Base-by-base conservation (phyloP, 352 stramenopile species). In the Globisporangium nagaii region DNA sequence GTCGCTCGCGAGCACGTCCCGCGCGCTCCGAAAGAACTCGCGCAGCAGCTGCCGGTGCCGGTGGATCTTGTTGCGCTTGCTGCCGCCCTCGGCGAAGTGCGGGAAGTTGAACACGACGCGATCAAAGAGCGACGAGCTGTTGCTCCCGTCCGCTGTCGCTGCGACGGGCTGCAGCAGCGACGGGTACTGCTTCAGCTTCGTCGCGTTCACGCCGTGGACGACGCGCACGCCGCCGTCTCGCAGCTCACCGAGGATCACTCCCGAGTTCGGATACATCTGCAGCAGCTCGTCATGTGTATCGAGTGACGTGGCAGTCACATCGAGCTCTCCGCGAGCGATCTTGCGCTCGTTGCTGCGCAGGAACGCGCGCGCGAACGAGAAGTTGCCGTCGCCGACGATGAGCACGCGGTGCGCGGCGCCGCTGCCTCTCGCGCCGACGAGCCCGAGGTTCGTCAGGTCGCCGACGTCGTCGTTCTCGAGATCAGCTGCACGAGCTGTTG, bases 61-160 rank as follows among this genome's bases (percentile, higher is more conserved):
- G 59, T 91, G 72, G 53, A 93, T 91, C 60, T 93, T 93, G 75
- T 90, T 92, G 52, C 77, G 72, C 58, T 79, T 79, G 44, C 71
- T 84, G 44, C 79, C 80, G 41, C 79, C 75, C n/a, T 85, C 79
- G 24, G 79, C 82, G 46, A 79, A 91, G 49, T 95, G 83, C 32
- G 84, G 84, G 57, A 92, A 95, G 56, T 95, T 95, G 68, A 95
- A 95, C 51, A 95, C 79, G 51, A 95, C 71, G 20, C 79, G 71
- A 47, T 93, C 81, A 28, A 88, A 87, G 19, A 20, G 47, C 31
- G 44, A 19, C 0, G 45, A n/a, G 11, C n/a, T 28, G 10, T 12
- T 45, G 19, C 8, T 48, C 13, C 13, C 35, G 4, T 22, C 17
- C 11, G 20, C 34, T 35, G 43, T 13, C 24, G 17, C 3, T 3